A percentile compares a stretch with the other conserved stretches of the same genome.
phyloP scores from a whole-genome alignment of 208 protist genomes.

The Acanthamoeba comandoni region DNA sequence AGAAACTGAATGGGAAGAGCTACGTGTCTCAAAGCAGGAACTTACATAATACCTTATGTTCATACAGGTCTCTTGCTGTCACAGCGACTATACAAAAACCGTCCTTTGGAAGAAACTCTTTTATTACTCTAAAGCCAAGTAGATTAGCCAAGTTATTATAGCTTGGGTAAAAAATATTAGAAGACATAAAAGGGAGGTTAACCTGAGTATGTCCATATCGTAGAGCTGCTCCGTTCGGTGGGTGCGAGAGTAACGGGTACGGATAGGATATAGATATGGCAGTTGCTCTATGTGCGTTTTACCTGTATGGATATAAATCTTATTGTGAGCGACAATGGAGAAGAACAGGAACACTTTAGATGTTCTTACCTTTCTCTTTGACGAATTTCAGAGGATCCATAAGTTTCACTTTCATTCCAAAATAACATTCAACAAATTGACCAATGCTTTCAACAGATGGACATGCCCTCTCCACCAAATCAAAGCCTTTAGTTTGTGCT shows the following conservation, averaged over 20 bases:
- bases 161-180: background rate
- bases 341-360: too few relatives aligned
- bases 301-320: background rate
- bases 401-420: slow-evolving; percentile 28
- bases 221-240: slow-evolving; percentile 27
- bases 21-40: too few relatives aligned
- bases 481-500: too few relatives aligned
- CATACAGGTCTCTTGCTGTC: slow-evolving; percentile 34
- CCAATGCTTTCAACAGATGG: too few relatives aligned
- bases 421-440: too few relatives aligned
- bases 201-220: slow-evolving; percentile 56
- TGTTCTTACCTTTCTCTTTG: background rate
- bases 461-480: too few relatives aligned
- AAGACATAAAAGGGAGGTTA: background rate
- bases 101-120: slow-evolving; percentile 40
- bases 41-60: background rate
- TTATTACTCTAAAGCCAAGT: background rate
- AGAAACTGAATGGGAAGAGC: too few relatives aligned
- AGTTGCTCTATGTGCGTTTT: slow-evolving; percentile 1
- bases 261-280: slow-evolving; percentile 15
- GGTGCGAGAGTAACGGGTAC: background rate
- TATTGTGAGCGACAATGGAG: too few relatives aligned
- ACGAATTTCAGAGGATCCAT: slow-evolving; percentile 22
- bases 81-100: slow-evolving; percentile 38
- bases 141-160: background rate